Evolutionary conservation across 2,329 filamentous ascomycete genomes (phyloP), one percentile per base, ranked within the genome.

Genomic region (Penicillium sp.): DNA sequence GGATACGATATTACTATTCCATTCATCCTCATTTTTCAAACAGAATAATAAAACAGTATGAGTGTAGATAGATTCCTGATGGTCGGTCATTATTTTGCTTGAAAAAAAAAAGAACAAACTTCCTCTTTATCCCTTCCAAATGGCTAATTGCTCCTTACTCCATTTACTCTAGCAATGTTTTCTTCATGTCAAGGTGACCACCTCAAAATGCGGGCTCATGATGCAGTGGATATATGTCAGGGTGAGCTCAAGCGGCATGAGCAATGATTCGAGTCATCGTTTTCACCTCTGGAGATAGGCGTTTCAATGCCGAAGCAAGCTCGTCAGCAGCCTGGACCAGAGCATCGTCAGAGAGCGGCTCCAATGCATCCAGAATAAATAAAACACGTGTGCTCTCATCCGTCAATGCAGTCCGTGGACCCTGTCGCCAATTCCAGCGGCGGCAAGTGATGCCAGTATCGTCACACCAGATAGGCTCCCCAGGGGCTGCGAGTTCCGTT

Each of bases 401-500:
- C 14, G 56, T 67, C 52, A 77, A 59, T 3, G 68, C 72, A 3
- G 74, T 77, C 24, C 74, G 56, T 1, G 70, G 64, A 24, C 73
- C 70, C 58, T 76, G 74, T 24, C 75, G 59, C 74, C 75, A 77
- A 59, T 76, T 76, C 75, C 73, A 77, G 7, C 71, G 54, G 8
- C 75, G 67, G 52, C 74, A 77, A 14, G 74, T 77, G 10, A 77
- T 67, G 0, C 73, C 73, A 1, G 54, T 63, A 11, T 70, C 63
- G 53, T 77, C 75, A 55, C 73, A 75, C 75, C 74, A 76, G 10
- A 76, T 68, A 1, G 71, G 73, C 57, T 77, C 75, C 1, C 74
- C 75, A 1, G 54, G 53, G 11, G 65, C 64, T 2, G 69, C 62
- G 19, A 53, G 29, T 24, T 65, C 62, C 0, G 49, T 55, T 37